Evolutionary conservation across 139 green algal species (phyloP).

Genomic region (Mychonastes homosphaera): DNA sequence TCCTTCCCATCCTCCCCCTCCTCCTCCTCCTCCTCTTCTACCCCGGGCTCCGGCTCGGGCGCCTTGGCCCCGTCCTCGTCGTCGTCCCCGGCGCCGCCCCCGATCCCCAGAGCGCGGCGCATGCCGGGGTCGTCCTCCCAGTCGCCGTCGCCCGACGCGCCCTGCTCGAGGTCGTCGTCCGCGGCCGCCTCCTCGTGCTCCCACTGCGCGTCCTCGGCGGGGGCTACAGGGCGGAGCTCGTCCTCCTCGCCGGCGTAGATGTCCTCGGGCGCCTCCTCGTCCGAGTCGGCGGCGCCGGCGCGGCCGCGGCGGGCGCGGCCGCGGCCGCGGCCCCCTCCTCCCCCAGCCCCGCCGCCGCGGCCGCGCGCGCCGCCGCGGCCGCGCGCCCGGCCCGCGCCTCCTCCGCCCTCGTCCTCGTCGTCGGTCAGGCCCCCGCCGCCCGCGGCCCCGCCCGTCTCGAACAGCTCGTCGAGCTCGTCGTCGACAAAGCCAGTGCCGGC

Average conservation of each 20-base stretch:
- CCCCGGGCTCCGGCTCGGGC: constrained; percentile 5
- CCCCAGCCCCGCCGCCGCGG: too few species aligned
- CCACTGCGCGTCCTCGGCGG: constrained; percentile 16
- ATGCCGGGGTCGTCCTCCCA: constrained; percentile 7
- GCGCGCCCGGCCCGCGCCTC: background rate
- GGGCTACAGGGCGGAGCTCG: constrained; percentile 7
- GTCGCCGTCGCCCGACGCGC: constrained; percentile 10
- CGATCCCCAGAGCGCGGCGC: constrained; percentile 12
- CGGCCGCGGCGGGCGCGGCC: too few species aligned
- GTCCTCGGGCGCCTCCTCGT: constrained; percentile 20
- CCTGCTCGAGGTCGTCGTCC: constrained; percentile 15
- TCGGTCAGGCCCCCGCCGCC: background rate
- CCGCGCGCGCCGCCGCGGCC: background rate
- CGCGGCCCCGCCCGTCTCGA: background rate
- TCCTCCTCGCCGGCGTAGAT: constrained; percentile 22
- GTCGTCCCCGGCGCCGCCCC: background rate
- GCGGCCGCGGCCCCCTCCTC: too few species aligned
- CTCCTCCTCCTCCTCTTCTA: constrained; percentile 16
- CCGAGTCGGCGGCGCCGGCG: constrained; percentile 1
- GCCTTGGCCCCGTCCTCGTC: background rate
- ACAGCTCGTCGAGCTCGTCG: background rate
- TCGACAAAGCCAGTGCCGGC: background rate
- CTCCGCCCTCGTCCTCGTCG: background rate
- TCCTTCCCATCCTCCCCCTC: background rate
- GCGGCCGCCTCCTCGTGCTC: constrained; percentile 9